phyloP scores from a whole-genome alignment of 148 eudicot genomes.

The Heliamphora exappendiculata region DNA sequence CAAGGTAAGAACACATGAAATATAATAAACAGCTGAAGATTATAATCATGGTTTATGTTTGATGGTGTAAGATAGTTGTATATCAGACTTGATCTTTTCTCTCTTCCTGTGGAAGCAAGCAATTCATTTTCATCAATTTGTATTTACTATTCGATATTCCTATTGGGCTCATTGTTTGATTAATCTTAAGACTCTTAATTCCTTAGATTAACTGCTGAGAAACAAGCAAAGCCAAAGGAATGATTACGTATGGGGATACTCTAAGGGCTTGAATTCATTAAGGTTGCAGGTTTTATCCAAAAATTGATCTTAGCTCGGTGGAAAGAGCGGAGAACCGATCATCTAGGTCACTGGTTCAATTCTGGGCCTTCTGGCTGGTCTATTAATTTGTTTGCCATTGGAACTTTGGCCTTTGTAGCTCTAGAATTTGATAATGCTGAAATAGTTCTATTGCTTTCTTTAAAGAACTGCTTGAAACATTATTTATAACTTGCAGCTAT shows the following conservation, averaged over 20 bases:
- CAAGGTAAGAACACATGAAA: conserved; percentile 26
- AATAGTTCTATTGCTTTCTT: not conserved
- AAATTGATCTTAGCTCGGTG: not conserved
- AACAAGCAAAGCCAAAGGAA: conserved; percentile 2
- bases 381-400: not conserved
- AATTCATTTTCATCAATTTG: not conserved
- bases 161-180: not conserved
- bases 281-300: not conserved
- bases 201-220: not conserved
- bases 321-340: not conserved
- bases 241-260: not conserved
- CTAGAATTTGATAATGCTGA: not conserved
- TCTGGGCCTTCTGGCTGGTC: not conserved
- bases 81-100: not conserved
- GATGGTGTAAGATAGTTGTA: not conserved
- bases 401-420: not conserved
- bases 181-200: not conserved
- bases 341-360: conserved; percentile 8
- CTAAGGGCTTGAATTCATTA: not conserved
- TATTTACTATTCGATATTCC: not conserved
- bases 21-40: not conserved
- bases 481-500: not conserved
- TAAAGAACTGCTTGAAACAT: not conserved
- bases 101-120: not conserved
- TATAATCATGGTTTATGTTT: conserved; percentile 1